Evolutionary conservation across 2,329 filamentous ascomycete species (phyloP).

Genomic region (Aspergillus transmontanensis): DNA sequence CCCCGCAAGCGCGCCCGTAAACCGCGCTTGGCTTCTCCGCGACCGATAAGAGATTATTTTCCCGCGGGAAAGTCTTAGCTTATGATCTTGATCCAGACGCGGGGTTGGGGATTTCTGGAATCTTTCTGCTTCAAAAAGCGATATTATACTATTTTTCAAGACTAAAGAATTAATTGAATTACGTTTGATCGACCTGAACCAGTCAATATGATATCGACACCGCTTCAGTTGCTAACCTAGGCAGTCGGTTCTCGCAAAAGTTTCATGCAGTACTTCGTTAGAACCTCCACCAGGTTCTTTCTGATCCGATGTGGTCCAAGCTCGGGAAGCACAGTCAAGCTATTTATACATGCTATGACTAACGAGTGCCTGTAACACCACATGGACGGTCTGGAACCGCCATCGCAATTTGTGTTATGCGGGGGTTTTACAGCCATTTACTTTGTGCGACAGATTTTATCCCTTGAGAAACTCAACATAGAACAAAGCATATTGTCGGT

Average conservation of each 20-base stretch:
- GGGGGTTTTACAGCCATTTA: neutral
- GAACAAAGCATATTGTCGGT: neutral
- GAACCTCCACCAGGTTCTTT: neutral
- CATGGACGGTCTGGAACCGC: neutral
- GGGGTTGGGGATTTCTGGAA: neutral
- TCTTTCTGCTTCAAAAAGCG: neutral
- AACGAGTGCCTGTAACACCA: neutral
- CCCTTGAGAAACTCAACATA: neutral
- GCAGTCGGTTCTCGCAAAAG: neutral
- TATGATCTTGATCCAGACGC: neutral
- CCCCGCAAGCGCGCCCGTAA: slow-evolving; percentile 9
- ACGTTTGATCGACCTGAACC: neutral
- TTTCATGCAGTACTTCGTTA: too few species aligned
- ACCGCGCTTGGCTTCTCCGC: slow-evolving; percentile 1
- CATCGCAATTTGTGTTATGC: neutral
- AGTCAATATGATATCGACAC: neutral
- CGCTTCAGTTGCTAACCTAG: neutral
- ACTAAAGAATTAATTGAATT: neutral
- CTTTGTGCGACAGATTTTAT: neutral
- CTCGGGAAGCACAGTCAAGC: neutral
- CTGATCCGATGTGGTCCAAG: neutral
- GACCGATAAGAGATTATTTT: slow-evolving; percentile 12
- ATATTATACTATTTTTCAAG: neutral
- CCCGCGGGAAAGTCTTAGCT: slow-evolving; percentile 19
- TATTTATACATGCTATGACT: neutral